Conservation (phyloP, 2,329 filamentous ascomycete genomes). For the Pestalotiopsis sp. region DNA sequence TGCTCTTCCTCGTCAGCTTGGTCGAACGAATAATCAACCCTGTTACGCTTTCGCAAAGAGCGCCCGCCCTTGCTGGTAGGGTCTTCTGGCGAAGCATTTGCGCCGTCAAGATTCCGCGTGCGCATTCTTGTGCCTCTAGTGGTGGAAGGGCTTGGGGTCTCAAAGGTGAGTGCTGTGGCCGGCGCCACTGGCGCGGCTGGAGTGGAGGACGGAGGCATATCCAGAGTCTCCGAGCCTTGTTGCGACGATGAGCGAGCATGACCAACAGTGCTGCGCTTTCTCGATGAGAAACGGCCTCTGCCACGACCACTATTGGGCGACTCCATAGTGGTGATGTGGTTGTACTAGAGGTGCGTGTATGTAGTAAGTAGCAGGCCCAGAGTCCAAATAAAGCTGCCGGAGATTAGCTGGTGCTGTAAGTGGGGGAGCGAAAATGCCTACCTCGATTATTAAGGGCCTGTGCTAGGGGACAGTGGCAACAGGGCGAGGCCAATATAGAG, state of each 20-base stretch:
- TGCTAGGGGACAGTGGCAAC: not conserved
- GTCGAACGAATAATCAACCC: slow-evolving; percentile 57
- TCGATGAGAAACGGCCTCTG: slow-evolving; percentile 23
- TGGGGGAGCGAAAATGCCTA: slow-evolving; percentile 24
- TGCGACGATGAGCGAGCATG: slow-evolving; percentile 22
- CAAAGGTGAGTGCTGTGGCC: slow-evolving; percentile 24
- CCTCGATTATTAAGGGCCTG: not conserved
- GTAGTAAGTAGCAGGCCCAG: not conserved
- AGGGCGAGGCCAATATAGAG: not conserved
- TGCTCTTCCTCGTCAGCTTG: slow-evolving; percentile 49
- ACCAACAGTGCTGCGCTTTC: slow-evolving; percentile 26
- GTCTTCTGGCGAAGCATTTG: slow-evolving; percentile 43
- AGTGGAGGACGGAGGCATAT: slow-evolving; percentile 20
- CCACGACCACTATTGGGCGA: slow-evolving; percentile 25
- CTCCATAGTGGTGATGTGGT: slow-evolving; percentile 23
- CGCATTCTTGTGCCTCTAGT: slow-evolving; percentile 43
- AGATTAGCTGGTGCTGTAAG: slow-evolving; percentile 31
- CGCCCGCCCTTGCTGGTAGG: slow-evolving; percentile 56
- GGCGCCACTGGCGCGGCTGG: slow-evolving; percentile 17
- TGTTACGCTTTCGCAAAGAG: slow-evolving; percentile 55
- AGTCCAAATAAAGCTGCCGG: slow-evolving; percentile 16
- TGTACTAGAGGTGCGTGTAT: not conserved
- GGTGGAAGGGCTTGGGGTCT: slow-evolving; percentile 30
- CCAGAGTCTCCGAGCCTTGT: slow-evolving; percentile 17
- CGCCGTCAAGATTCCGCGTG: slow-evolving; percentile 39